A percentile compares a stretch with the other conserved stretches of the same genome.
Evolutionary conservation across 441 rosid species (phyloP).

Genomic region (Iberis amara): DNA sequence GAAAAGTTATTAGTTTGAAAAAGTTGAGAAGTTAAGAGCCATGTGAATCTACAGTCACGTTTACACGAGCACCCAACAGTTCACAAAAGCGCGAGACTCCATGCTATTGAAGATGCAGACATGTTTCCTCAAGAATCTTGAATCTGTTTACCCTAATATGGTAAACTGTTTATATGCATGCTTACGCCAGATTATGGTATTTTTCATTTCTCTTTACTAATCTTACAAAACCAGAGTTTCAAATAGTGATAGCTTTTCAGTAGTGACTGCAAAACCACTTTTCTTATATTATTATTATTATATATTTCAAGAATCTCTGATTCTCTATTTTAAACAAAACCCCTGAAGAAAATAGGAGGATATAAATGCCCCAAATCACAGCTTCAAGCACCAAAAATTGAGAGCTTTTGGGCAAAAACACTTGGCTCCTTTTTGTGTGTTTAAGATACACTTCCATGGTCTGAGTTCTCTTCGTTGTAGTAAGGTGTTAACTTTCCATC

Average conservation of each 20-base stretch:
- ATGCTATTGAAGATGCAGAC: slow-evolving; percentile 21
- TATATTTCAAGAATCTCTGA: slow-evolving; percentile 11
- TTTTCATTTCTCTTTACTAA: slow-evolving; percentile 1
- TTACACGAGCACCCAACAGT: slow-evolving; percentile 12
- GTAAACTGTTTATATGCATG: slow-evolving; percentile 26
- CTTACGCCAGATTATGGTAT: slow-evolving; percentile 9
- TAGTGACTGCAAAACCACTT: slow-evolving; percentile 4
- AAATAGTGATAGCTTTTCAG: slow-evolving; percentile 12
- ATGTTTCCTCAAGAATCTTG: slow-evolving; percentile 20
- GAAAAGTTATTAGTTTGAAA: too few relatives aligned
- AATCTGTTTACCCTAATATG: slow-evolving; percentile 15
- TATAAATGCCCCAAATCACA: slow-evolving; percentile 22
- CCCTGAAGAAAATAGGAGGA: background rate
- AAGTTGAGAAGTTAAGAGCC: too few relatives aligned
- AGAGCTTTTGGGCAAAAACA: slow-evolving; percentile 24
- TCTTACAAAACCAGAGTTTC: slow-evolving; percentile 16
- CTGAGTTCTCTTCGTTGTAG: slow-evolving; percentile 70
- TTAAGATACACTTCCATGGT: slow-evolving; percentile 72
- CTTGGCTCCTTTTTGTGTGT: background rate
- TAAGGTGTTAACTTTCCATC: slow-evolving; percentile 82
- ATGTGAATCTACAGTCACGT: slow-evolving; percentile 33
- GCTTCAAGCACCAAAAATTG: slow-evolving; percentile 30
- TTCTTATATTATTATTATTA: too few relatives aligned
- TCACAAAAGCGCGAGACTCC: slow-evolving; percentile 24
- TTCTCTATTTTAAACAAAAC: slow-evolving; percentile 24